A percentile compares a stretch with the other conserved stretches of the same genome.
Evolutionary conservation across 148 eudicot genomes (phyloP).

Genomic region (Tetragonia tetragonoides): DNA sequence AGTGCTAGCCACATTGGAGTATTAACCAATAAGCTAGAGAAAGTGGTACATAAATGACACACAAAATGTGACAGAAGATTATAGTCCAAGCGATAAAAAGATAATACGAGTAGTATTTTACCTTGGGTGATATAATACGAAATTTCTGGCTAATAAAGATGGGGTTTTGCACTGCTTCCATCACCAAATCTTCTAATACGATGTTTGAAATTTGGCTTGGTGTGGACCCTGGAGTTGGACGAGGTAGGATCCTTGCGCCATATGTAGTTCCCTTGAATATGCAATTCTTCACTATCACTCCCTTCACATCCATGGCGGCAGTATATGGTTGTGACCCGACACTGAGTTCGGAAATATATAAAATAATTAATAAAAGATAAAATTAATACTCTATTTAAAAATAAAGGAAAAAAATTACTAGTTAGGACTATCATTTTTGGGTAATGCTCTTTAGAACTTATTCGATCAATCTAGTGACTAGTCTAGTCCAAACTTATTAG

Average conservation of each 20-base stretch:
- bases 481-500: too few relatives aligned
- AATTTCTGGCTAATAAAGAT: slow-evolving; percentile 56
- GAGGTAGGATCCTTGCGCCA: slow-evolving; percentile 65
- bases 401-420: too few relatives aligned
- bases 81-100: background rate
- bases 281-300: slow-evolving; percentile 40
- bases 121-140: slow-evolving; percentile 20
- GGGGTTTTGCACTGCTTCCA: slow-evolving; percentile 46
- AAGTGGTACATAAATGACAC: too few relatives aligned
- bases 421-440: too few relatives aligned
- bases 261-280: slow-evolving; percentile 42
- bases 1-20: too few relatives aligned
- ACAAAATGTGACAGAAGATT: slow-evolving; percentile 3
- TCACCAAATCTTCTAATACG: slow-evolving; percentile 33
- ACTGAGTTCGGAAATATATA: slow-evolving; percentile 30
- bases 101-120: background rate
- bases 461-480: too few relatives aligned
- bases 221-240: slow-evolving; percentile 17
- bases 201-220: slow-evolving; percentile 29
- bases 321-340: slow-evolving; percentile 34
- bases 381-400: too few relatives aligned
- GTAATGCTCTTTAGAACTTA: too few relatives aligned
- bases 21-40: too few relatives aligned
- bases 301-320: slow-evolving; percentile 28
- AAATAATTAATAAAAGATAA: too few relatives aligned